Conservation (phyloP, 140 eudicot species). For the Erigeron philadelphicus region DNA sequence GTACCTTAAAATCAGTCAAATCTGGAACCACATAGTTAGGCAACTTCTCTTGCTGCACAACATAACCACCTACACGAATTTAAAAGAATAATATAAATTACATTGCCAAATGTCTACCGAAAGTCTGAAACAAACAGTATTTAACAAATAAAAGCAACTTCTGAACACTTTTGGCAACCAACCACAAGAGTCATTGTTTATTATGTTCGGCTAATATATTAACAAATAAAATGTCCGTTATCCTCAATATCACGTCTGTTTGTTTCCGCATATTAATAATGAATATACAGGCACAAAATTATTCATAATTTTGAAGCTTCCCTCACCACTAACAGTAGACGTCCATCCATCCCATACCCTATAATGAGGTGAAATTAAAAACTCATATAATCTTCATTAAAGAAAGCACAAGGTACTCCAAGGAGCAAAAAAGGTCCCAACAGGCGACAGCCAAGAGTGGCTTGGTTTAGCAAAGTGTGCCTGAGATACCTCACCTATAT, state of each 20-base stretch:
- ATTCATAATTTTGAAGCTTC: background rate
- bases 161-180: background rate
- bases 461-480: too few relatives aligned
- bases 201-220: too few relatives aligned
- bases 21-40: slow-evolving; percentile 81
- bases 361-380: background rate
- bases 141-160: background rate
- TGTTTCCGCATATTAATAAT: too few relatives aligned
- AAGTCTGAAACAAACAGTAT: too few relatives aligned
- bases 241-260: too few relatives aligned
- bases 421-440: too few relatives aligned
- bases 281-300: too few relatives aligned
- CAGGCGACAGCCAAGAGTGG: too few relatives aligned
- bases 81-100: background rate
- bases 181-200: background rate
- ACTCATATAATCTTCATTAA: background rate
- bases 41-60: slow-evolving; percentile 63
- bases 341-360: background rate
- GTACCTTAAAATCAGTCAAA: slow-evolving; percentile 81
- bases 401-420: background rate
- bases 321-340: background rate
- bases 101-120: too few relatives aligned
- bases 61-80: slow-evolving; percentile 63
- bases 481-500: too few relatives aligned
- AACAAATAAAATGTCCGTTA: too few relatives aligned